Percentiles rank a stretch among this genome's conserved stretches.
Conservation (phyloP, 306 rosid genomes). For the Prunus davidiana region DNA sequence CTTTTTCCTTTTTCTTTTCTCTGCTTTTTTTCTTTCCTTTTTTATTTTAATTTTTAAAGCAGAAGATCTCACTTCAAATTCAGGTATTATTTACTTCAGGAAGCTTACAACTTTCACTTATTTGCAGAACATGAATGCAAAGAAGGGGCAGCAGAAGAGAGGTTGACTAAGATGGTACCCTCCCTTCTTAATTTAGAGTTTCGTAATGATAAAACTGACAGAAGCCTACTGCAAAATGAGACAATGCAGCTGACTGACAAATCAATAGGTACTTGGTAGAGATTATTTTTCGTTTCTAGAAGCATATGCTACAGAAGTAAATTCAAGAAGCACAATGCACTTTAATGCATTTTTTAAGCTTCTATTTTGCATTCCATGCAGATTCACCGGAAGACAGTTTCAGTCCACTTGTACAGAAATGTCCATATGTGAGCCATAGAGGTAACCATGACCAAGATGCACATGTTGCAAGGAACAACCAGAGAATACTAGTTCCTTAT, state of each 20-base stretch:
- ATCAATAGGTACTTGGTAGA: conserved; percentile 6
- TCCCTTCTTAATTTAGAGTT: too few species aligned
- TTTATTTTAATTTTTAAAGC: too few species aligned
- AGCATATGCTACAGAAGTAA: neutral
- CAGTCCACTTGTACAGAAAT: neutral
- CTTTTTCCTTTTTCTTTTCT: neutral
- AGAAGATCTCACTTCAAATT: too few species aligned
- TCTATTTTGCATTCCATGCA: neutral
- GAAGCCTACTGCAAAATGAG: neutral
- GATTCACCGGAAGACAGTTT: neutral
- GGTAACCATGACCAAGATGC: neutral
- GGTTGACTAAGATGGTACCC: too few species aligned
- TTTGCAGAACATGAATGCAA: too few species aligned
- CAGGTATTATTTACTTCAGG: too few species aligned
- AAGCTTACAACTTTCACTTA: too few species aligned
- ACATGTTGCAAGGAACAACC: neutral
- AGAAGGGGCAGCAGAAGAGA: too few species aligned
- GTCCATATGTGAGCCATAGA: neutral
- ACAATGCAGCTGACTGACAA: neutral
- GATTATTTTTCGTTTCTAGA: neutral
- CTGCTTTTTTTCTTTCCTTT: too few species aligned
- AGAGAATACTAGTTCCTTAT: conserved; percentile 12
- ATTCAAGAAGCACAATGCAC: neutral
- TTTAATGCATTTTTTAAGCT: neutral
- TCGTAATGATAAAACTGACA: too few species aligned